Evolutionary conservation across 2,329 filamentous ascomycete genomes (phyloP), one percentile per base, ranked within the genome.

Genomic region (Colletotrichum chlorophyti): DNA sequence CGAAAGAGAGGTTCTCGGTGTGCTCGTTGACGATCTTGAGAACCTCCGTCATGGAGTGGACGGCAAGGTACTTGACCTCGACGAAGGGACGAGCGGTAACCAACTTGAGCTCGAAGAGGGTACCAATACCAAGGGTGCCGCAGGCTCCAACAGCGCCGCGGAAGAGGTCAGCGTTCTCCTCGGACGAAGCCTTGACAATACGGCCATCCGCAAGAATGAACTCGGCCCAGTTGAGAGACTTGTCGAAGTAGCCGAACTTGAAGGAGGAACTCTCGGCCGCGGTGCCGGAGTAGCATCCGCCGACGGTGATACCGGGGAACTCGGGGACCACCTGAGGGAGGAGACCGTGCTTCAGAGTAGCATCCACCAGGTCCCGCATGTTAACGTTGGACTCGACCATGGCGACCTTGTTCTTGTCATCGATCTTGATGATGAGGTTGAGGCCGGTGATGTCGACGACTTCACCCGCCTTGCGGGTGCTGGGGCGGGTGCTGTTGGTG

Each of bases 401-500:
- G 4, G 82, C 88, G 3, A 81, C 87, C 61, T 78, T 80, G 6
- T 67, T 69, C 1, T 73, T 64, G 0, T 65, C 70, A 65, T 91
- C 81, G 45, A 93, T 74, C 6, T 77, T 72, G 12, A 93, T 74
- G n/a, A 93, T 82, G 69, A 83, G 79, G 63, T 78, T 80, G 6
- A 93, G 80, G 3, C 69, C 67, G 70, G 86, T 88, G 29, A 87
- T 91, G 68, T 91, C 87, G 47, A 93, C 78, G 5, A 85, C 82
- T 64, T 83, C 83, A 66, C 79, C 77, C 5, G 71, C 68, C 26
- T 41, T 24, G n/a, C 54, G 54, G n/a, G 75, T 72, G 6, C 79
- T 79, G 26, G 80, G 79, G 4, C 90, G 86, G 32, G 90, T 93
- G 72, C 85, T 90, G 74, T 91, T 91, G 27, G 90, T 91, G 0